Conservation (phyloP, 192 early-diverging fungal species). For the Rhizophagus sp. region DNA sequence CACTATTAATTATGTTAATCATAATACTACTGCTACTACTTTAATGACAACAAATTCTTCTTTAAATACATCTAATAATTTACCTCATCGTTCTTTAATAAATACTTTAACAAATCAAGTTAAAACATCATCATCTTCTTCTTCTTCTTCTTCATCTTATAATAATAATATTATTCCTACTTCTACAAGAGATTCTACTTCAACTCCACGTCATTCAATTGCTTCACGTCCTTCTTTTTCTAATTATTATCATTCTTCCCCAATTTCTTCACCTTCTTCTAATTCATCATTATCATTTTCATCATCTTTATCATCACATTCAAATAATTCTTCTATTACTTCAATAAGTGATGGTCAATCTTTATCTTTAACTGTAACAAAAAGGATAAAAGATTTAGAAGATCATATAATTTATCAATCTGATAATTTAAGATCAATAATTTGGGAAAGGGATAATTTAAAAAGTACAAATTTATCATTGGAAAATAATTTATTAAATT, state of each 20-base stretch:
- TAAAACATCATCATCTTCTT: too few relatives aligned
- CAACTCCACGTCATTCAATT: not conserved
- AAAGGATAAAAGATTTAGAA: not conserved
- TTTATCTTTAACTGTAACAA: not conserved
- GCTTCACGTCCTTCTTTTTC: not conserved
- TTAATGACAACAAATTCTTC: slow-evolving; percentile 2
- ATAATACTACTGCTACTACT: not conserved
- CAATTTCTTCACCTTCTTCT: not conserved
- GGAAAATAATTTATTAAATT: not conserved
- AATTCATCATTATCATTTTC: not conserved
- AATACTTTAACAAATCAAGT: not conserved
- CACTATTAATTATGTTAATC: not conserved
- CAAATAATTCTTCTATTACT: not conserved
- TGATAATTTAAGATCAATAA: not conserved
- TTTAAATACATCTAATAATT: not conserved
- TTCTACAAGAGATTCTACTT: not conserved
- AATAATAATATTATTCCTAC: too few relatives aligned
- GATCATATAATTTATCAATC: slow-evolving; percentile 21
- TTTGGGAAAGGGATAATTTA: slow-evolving; percentile 26
- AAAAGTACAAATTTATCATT: slow-evolving; percentile 1
- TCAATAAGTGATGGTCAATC: slow-evolving; percentile 14
- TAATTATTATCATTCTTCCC: not conserved
- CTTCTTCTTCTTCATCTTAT: too few relatives aligned
- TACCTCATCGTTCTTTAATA: not conserved
- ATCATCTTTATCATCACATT: too few relatives aligned